These are phyloP conservation scores for Chlamydomonas eustigma DNA, from an alignment of 139 green algal genomes.

Conservation along the genomic window DNA sequence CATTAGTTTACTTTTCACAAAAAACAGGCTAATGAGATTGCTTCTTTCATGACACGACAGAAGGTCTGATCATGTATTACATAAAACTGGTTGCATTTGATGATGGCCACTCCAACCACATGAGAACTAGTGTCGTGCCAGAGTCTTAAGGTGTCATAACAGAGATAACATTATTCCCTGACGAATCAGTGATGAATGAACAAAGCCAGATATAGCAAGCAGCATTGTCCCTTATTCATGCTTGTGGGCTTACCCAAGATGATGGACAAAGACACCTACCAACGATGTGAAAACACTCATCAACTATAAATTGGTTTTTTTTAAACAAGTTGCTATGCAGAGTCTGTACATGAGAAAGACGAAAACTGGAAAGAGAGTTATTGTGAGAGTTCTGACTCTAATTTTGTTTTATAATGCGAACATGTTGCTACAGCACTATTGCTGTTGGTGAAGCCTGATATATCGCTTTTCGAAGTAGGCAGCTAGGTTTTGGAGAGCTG, in stretches of 20 bases:
- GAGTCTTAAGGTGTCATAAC: background rate
- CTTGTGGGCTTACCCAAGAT: too few species aligned
- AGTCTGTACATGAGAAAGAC: background rate
- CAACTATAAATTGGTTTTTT: too few species aligned
- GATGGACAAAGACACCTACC: background rate
- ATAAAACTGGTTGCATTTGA: background rate
- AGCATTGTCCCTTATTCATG: conserved; percentile 1
- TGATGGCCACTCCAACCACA: background rate
- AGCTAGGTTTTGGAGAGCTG: background rate
- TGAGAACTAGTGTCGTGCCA: background rate
- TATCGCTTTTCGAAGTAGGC: background rate
- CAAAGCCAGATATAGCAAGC: background rate
- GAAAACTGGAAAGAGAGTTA: background rate
- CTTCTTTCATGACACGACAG: background rate
- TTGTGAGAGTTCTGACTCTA: background rate
- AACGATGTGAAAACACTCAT: background rate
- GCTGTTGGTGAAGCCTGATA: background rate
- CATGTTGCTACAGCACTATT: background rate
- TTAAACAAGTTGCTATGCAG: too few species aligned
- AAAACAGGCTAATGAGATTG: background rate
- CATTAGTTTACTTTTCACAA: background rate
- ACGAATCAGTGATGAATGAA: too few species aligned
- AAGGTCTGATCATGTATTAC: background rate
- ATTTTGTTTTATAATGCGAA: background rate
- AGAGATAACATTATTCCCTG: background rate